phyloP scores from a whole-genome alignment of 768 basidiomycete species.

The Leccinum aurantiacum region DNA sequence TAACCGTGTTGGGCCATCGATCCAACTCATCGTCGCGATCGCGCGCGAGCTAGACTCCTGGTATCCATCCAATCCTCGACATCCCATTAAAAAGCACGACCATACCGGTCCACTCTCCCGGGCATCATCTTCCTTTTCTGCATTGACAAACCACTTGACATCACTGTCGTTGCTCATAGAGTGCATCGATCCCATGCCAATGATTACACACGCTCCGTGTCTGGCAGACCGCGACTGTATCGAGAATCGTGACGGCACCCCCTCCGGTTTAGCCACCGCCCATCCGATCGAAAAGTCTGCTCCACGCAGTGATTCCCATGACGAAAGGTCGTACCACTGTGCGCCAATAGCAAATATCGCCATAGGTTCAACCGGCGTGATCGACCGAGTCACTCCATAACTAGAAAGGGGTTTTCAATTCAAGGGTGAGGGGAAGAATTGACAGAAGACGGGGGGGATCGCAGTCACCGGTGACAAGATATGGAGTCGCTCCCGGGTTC shows the following conservation, averaged over 20 bases:
- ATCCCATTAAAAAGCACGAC: neutral
- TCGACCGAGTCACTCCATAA: neutral
- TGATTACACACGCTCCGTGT: neutral
- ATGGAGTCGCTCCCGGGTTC: conserved; percentile 2
- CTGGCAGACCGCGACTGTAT: neutral
- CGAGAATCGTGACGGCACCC: conserved; percentile 18
- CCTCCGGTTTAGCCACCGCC: conserved; percentile 6
- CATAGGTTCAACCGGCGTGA: neutral
- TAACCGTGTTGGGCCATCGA: neutral
- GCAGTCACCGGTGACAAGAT: neutral
- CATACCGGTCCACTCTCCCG: neutral
- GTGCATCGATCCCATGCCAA: neutral
- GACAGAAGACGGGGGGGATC: neutral
- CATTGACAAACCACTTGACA: conserved; percentile 1
- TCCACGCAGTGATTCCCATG: neutral
- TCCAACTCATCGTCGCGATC: neutral
- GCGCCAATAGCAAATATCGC: conserved; percentile 16
- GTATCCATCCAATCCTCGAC: neutral
- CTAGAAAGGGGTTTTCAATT: conserved; percentile 4
- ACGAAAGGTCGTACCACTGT: neutral
- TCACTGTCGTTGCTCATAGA: neutral
- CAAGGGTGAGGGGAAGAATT: neutral
- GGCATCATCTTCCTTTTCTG: conserved; percentile 8
- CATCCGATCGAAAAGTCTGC: neutral
- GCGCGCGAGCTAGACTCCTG: neutral